Evolutionary conservation across 1,139 yeast genomes (phyloP), one percentile per base, ranked within the genome.

Genomic region (Protomyces inouyei): DNA sequence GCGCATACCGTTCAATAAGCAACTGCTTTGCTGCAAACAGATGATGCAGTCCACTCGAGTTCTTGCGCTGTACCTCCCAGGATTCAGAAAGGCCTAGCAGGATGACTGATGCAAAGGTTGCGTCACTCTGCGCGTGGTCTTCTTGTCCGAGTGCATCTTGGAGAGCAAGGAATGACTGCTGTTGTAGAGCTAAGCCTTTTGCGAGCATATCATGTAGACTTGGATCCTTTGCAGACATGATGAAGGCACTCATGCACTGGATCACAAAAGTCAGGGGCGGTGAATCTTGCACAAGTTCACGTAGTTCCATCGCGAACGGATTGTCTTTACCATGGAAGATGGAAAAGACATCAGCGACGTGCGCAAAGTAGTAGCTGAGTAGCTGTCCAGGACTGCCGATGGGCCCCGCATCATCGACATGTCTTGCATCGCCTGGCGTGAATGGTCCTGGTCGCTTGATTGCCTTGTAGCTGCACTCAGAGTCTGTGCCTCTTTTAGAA

Each of bases 21-120:
- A 51, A 18, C 37, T 51, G 53, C 53, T 51, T 51, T n/a, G 53
- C 53, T 3, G 53, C 53, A 51, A 51, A 51, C 21, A 51, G 14
- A 18, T 51, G 53, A 51, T 51, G 53, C 21, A 51, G 36, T 9
- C 37, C 35, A 51, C 37, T 32, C 16, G 53, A 51, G 8, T 51
- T 51, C 23, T 51, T 25, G 4, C 53, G n/a, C 53, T 51, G 35
- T 5, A 32, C n/a, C 9, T 51, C 53, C 53, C 53, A 51, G 53
- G 18, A 21, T 12, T 51, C 53, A 14, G 53, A 51, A 10, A 51
- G 32, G 25, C 53, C 53, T 14, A 51, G 53, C 37, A 51, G 12
- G 53, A 51, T 51, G 53, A 51, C 37, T 16, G 53, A 25, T 8
- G 53, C 36, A 32, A 51, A 51, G 3, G 53, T 51, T 10, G 53